phyloP scores from a whole-genome alignment of 495 filamentous ascomycete genomes.

The Bryoglossum gracile region DNA sequence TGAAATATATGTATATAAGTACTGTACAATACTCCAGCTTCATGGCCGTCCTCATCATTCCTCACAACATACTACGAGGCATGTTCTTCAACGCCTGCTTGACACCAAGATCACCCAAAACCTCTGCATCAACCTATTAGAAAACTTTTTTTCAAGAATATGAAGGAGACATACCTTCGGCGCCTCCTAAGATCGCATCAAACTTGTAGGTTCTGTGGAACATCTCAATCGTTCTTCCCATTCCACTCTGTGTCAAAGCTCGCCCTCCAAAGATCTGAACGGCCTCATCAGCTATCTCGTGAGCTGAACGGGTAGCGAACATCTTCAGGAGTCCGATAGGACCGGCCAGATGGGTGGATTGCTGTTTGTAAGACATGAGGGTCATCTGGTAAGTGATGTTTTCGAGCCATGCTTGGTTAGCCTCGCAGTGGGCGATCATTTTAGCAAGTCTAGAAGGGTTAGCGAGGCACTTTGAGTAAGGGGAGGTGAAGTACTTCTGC shows the following conservation, averaged over 20 bases:
- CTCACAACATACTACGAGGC: conserved; percentile 73
- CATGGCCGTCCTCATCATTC: too few species aligned
- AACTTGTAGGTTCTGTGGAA: conserved; percentile 69
- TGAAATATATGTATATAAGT: too few species aligned
- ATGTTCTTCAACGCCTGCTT: conserved; percentile 75
- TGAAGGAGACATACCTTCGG: conserved; percentile 40
- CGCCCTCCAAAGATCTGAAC: conserved; percentile 85
- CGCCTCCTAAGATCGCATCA: conserved; percentile 78
- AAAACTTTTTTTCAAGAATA: neutral
- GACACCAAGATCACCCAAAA: conserved; percentile 74
- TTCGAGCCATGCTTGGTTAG: conserved; percentile 82
- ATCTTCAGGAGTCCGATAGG: conserved; percentile 82
- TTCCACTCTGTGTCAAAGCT: conserved; percentile 72
- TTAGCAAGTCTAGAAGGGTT: conserved; percentile 50
- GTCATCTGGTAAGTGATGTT: conserved; percentile 82
- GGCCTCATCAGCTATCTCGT: conserved; percentile 75
- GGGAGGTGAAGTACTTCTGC: conserved; percentile 46
- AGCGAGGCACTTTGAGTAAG: neutral
- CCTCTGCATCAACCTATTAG: conserved; percentile 38
- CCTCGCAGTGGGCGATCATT: conserved; percentile 77
- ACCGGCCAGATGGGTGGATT: conserved; percentile 67
- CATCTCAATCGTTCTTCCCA: conserved; percentile 67
- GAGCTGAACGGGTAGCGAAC: conserved; percentile 63
- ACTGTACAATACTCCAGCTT: too few species aligned
- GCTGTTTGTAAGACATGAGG: conserved; percentile 73